Evolutionary conservation across 2,329 filamentous ascomycete genomes (phyloP), one percentile per base, ranked within the genome.

Genomic region (Pseudocercospora fijiensis): DNA sequence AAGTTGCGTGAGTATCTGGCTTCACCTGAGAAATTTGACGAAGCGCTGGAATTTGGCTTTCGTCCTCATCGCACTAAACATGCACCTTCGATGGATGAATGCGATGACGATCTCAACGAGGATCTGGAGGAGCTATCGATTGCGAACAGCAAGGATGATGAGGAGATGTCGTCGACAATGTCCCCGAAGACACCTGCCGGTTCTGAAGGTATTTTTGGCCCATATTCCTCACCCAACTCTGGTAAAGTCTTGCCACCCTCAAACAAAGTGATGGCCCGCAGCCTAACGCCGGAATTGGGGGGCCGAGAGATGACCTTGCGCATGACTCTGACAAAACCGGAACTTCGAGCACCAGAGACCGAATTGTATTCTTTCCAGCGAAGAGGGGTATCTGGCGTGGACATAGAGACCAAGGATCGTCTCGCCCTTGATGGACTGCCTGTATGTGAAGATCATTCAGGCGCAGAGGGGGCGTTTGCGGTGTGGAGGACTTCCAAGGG

Each of bases 21-120:
- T 7, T 96, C 92, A 1, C 90, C 93, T 0, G 91, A 96, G 70
- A 96, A 96, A 75, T 98, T 98, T 71, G 94, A 98, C 74, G 94
- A 98, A 77, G 92, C 91, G 1, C 86, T 98, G 58, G 91, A 96
- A 75, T 97, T 96, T 77, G 94, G 94, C 0, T 98, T 97, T 71
- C 57, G 43, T 28, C 45, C 49, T 27, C 55, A 52, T 20, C 58
- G 53, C 16, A 57, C 11, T 9, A 16, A 45, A 47, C 63, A 47
- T 16, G 53, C 60, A 28, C 52, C 28, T 8, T 62, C 73, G 33
- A 65, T 65, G 10, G 60, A 71, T 58, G 70, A 73, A 58, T 61
- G 63, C 26, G 58, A 45, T 13, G 57, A 20, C 22, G 33, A 49
- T n/a, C 26, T 61, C 8, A 41, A 63, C 45, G 49, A 43, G 11